Conservation (phyloP, 345 rosid genomes). For the Salix brachista region DNA sequence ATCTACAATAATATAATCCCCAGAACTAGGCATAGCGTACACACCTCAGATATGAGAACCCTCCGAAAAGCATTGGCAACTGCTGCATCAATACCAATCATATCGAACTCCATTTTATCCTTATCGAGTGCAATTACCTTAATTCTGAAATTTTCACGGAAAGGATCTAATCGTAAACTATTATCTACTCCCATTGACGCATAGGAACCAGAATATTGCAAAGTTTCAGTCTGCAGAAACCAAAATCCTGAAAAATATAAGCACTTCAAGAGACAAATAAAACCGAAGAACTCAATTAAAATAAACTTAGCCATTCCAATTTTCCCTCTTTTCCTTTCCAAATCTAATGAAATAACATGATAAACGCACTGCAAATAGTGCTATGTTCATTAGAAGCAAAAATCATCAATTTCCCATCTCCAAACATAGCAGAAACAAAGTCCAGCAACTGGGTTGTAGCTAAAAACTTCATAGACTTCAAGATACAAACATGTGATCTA, state of each 20-base stretch:
- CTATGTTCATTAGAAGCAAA: background rate
- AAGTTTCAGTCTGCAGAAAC: constrained; percentile 53
- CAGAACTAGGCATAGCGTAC: constrained; percentile 11
- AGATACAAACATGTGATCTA: too few relatives aligned
- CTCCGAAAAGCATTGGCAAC: constrained; percentile 90
- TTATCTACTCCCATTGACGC: constrained; percentile 64
- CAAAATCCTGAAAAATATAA: constrained; percentile 3
- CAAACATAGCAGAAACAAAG: too few relatives aligned
- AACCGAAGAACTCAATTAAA: background rate
- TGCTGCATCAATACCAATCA: constrained; percentile 77
- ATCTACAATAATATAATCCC: background rate
- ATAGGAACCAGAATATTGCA: constrained; percentile 83
- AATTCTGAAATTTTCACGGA: constrained; percentile 53
- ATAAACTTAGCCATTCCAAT: background rate
- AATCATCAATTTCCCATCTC: too few relatives aligned
- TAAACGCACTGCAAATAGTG: background rate
- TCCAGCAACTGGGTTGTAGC: too few relatives aligned
- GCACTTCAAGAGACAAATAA: background rate
- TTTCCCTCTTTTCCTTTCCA: background rate
- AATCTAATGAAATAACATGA: background rate
- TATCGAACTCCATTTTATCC: constrained; percentile 76
- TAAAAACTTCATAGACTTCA: too few relatives aligned
- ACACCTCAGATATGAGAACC: constrained; percentile 84
- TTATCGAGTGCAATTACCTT: constrained; percentile 43
- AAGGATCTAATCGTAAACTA: constrained; percentile 47